These are phyloP conservation scores for Podospora australis DNA, from an alignment of 495 filamentous ascomycete genomes.

Conservation along the genomic window DNA sequence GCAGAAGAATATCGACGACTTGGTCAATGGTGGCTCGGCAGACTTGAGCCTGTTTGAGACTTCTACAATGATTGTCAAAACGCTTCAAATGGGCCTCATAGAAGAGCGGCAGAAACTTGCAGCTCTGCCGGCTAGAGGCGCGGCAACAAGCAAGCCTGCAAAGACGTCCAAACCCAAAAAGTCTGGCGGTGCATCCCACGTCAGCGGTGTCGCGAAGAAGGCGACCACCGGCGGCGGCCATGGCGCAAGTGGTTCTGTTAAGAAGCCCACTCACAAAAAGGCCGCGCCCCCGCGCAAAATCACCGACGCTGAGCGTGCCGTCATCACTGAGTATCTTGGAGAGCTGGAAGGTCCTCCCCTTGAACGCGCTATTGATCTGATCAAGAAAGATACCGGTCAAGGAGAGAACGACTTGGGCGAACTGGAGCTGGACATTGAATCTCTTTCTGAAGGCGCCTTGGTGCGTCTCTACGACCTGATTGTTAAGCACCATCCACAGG, in stretches of 20 bases:
- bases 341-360: conserved; percentile 67
- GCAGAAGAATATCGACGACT: conserved; percentile 56
- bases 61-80: conserved; percentile 39
- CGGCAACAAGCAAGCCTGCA: conserved; percentile 30
- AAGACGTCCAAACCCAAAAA: conserved; percentile 39
- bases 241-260: conserved; percentile 26
- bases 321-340: conserved; percentile 75
- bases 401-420: conserved; percentile 76
- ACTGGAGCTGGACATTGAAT: conserved; percentile 86
- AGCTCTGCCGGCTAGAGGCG: conserved; percentile 29
- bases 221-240: conserved; percentile 12
- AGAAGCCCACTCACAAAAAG: conserved; percentile 42
- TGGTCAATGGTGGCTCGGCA: conserved; percentile 63
- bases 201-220: conserved; percentile 24
- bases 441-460: conserved; percentile 67
- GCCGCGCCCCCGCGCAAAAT: conserved; percentile 49
- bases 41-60: conserved; percentile 56
- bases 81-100: conserved; percentile 43
- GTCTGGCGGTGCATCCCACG: conserved; percentile 11
- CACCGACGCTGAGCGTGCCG: conserved; percentile 73
- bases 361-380: conserved; percentile 76
- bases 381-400: conserved; percentile 77
- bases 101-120: conserved; percentile 42
- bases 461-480: conserved; percentile 70
- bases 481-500: conserved; percentile 55